Evolutionary conservation across 1,284 basidiomycete genomes (phyloP).

Genomic region (Ustilago xerochloae): DNA sequence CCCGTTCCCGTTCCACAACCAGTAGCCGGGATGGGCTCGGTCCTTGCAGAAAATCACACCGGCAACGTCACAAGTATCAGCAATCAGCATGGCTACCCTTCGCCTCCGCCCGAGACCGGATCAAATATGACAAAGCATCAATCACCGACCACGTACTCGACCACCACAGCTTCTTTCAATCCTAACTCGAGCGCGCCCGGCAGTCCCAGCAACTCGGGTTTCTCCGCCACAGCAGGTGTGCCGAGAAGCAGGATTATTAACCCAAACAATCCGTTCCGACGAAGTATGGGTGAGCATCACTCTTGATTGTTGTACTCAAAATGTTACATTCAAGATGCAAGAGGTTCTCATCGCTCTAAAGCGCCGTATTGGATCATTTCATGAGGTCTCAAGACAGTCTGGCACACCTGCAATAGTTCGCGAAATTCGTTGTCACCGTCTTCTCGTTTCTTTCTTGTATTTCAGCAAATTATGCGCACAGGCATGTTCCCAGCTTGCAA

Average conservation of each 20-base stretch:
- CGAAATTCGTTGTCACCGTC: too few species aligned
- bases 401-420: too few species aligned
- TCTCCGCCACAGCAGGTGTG: constrained; percentile 5
- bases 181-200: constrained; percentile 10
- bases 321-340: too few species aligned
- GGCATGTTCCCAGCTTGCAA: too few species aligned
- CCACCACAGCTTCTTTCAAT: constrained; percentile 22
- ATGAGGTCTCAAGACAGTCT: too few species aligned
- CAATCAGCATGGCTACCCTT: constrained; percentile 38
- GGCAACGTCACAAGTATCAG: too few species aligned
- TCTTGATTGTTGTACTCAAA: too few species aligned
- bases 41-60: constrained; percentile 16
- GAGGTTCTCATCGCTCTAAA: too few species aligned
- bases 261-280: constrained; percentile 58
- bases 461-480: too few species aligned
- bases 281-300: constrained; percentile 37
- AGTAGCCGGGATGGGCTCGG: constrained; percentile 29
- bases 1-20: constrained; percentile 45
- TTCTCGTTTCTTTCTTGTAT: too few species aligned
- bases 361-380: not conserved
- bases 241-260: constrained; percentile 39
- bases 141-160: constrained; percentile 12
- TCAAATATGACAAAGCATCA: constrained; percentile 11
- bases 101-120: constrained; percentile 29
- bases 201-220: constrained; percentile 27